Conservation (phyloP, 2,329 filamentous ascomycete genomes). For the Fusarium graminum region DNA sequence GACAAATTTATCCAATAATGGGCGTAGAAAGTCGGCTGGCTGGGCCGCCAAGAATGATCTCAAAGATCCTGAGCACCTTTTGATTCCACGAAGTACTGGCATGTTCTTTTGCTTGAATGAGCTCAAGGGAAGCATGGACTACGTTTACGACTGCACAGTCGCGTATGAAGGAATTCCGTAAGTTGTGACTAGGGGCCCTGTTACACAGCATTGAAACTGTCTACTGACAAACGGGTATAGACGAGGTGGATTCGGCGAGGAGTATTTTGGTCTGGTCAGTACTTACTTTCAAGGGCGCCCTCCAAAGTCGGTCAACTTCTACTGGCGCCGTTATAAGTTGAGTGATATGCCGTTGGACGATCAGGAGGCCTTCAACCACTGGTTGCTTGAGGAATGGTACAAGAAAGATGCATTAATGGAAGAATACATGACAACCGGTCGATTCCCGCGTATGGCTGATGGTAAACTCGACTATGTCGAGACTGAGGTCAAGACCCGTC, state of each 20-base stretch:
- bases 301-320: conserved; percentile 95
- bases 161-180: conserved; percentile 95
- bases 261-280: conserved; percentile 86
- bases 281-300: conserved; percentile 91
- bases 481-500: conserved; percentile 68
- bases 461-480: conserved; percentile 65
- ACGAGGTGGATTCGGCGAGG: conserved; percentile 86
- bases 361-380: conserved; percentile 80
- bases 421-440: conserved; percentile 80
- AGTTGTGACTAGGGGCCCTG: conserved; percentile 59
- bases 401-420: conserved; percentile 94
- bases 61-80: conserved; percentile 77
- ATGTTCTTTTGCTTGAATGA: conserved; percentile 84
- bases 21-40: conserved; percentile 75
- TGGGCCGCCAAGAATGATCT: conserved; percentile 84
- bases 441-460: conserved; percentile 79
- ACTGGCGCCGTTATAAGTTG: conserved; percentile 89
- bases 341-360: conserved; percentile 84
- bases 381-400: conserved; percentile 88
- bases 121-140: conserved; percentile 79
- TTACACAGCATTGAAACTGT: conserved; percentile 17
- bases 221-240: conserved; percentile 56
- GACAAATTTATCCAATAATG: conserved; percentile 81
- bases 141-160: conserved; percentile 93
- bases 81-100: conserved; percentile 85